Conservation (phyloP, 2,329 filamentous ascomycete species). For the Pseudocercospora pini-densiflorae region DNA sequence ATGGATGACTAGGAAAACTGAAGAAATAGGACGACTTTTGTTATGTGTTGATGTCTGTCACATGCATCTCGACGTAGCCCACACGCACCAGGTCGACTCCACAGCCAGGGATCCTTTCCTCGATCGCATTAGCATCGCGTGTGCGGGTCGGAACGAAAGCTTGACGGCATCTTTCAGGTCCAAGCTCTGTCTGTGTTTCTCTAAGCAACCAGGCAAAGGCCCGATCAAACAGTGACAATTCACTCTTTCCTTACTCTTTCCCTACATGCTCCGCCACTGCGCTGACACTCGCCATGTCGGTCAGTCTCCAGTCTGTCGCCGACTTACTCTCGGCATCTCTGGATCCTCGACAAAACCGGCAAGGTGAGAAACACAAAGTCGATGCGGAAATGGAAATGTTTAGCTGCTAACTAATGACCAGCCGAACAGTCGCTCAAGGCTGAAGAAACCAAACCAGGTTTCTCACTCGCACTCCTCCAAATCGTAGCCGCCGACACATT, state of each 20-base stretch:
- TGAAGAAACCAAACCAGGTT: conserved; percentile 82
- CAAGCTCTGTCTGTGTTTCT: conserved; percentile 5
- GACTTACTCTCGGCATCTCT: conserved; percentile 89
- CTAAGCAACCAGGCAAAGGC: background rate
- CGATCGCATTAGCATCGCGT: background rate
- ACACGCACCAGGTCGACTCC: background rate
- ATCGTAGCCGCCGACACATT: conserved; percentile 79
- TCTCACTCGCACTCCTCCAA: conserved; percentile 83
- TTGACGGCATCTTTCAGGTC: background rate
- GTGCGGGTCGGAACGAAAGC: background rate
- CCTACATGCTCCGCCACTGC: background rate
- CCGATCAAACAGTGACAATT: background rate
- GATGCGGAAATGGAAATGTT: background rate
- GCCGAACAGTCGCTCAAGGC: conserved; percentile 80
- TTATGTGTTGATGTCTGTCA: background rate
- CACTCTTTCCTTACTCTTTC: conserved; percentile 5
- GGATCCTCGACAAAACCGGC: conserved; percentile 83
- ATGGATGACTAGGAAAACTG: background rate
- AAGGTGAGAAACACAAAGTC: conserved; percentile 64
- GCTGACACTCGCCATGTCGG: conserved; percentile 56
- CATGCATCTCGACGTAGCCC: background rate
- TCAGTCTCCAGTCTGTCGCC: conserved; percentile 68
- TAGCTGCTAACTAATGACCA: conserved; percentile 45
- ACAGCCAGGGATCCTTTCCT: background rate
- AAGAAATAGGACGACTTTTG: background rate